Base-by-base conservation (phyloP, 441 rosid genomes). In the Adansonia rubrostipa region DNA sequence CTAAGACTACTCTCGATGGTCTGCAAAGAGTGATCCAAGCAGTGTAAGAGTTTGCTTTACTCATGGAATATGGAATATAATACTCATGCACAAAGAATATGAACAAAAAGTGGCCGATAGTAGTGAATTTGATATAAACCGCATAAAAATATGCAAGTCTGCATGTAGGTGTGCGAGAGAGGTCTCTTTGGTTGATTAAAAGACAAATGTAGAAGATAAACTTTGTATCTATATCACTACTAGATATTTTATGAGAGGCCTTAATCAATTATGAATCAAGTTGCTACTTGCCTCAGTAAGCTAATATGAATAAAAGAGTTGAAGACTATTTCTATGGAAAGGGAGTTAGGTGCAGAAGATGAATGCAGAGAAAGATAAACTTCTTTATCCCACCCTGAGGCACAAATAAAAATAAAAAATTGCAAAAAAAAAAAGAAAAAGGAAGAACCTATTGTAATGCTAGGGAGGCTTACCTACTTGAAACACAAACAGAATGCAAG, bases 1-100 rank as follows among this genome's bases (percentile, higher is more conserved):
- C 89, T 85, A 76, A 91, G 89, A 84, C 88, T 87, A 84, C 99
- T 95, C 85, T 95, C 89, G 69, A 95, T 86, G 19, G 92, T 92
- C 97, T 95, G 89, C 65, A 82, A 75, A 71, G 67, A 79, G 47
- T 14, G 56, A 80, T 71, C 78, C 78, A 80, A 78, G 71, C 57
- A 80, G 67, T 45, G 77, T 28, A 77, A 85, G 50, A 44, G 44
- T 81, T 76, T 62, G 62, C 57, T 71, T 5, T 28, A 48, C 50
- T 54, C 40, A 50, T 24, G 9, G 63, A 54, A 60, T 71, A 14
- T 58, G 64, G 70, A 62, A 71, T 17, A 78, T 44, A 51, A 61
- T 15, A 42, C 60, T 72, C 56, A 60, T 60, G 67, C 48, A 64
- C 15, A 48, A 42, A 14, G 14, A 57, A 68, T 58, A 54, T 20